Conservation (phyloP, 495 filamentous ascomycete genomes). For the Penicillium paradoxum region DNA sequence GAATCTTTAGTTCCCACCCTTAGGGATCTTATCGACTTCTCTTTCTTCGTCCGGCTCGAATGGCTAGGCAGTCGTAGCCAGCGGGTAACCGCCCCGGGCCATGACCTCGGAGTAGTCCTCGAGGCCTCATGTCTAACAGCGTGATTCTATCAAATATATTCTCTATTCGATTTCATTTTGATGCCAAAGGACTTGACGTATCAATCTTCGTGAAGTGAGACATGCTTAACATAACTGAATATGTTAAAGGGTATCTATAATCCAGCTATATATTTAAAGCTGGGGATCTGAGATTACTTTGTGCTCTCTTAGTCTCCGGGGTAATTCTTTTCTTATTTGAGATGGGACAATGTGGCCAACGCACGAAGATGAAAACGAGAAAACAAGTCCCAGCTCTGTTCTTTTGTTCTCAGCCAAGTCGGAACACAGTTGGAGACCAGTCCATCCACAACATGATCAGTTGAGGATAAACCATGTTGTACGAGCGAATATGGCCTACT, state of each 20-base stretch:
- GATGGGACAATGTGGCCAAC: too few relatives aligned
- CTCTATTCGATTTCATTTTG: background rate
- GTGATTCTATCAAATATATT: too few relatives aligned
- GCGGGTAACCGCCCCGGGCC: too few relatives aligned
- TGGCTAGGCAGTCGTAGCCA: too few relatives aligned
- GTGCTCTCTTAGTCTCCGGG: background rate
- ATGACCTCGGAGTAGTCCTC: too few relatives aligned
- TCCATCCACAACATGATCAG: slow-evolving; percentile 2
- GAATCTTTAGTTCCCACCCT: too few relatives aligned
- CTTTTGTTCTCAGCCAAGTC: slow-evolving; percentile 2
- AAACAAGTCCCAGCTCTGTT: background rate
- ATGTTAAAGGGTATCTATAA: too few relatives aligned
- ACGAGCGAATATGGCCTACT: background rate
- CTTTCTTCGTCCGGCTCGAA: too few relatives aligned
- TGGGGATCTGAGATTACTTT: slow-evolving; percentile 1
- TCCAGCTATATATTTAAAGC: background rate
- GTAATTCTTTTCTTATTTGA: too few relatives aligned
- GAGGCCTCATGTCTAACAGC: too few relatives aligned
- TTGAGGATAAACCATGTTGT: background rate
- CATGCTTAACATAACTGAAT: background rate
- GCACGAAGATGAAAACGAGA: too few relatives aligned
- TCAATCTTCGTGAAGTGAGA: background rate
- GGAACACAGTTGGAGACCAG: background rate
- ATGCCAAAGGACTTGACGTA: background rate
- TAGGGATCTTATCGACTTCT: too few relatives aligned